A percentile compares a stretch with the other conserved stretches of the same genome.
Conservation (phyloP, 139 green algal species). For the Asterochloris sp. region DNA sequence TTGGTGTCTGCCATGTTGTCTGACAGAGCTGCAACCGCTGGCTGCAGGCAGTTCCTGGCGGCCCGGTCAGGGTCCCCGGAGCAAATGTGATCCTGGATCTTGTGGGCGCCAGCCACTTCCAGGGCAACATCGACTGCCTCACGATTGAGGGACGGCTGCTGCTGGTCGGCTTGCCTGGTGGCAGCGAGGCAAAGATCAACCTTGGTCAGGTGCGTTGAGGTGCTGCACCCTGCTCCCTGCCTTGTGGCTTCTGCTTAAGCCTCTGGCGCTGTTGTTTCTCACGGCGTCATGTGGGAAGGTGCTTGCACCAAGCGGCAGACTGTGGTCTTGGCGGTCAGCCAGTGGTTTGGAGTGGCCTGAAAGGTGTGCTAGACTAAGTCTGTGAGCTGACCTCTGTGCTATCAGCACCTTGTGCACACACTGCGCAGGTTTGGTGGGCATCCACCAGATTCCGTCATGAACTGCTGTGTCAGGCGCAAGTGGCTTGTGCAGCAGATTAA, state of each 20-base stretch:
- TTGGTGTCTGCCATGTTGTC: too few relatives aligned
- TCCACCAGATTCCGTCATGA: neutral
- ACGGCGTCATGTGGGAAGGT: neutral
- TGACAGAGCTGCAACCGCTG: too few relatives aligned
- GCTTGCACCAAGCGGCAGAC: neutral
- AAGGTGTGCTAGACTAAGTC: neutral
- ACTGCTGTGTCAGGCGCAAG: too few relatives aligned
- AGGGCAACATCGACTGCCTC: constrained; percentile 3
- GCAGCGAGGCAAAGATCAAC: constrained; percentile 4
- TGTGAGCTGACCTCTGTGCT: too few relatives aligned
- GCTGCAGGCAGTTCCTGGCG: constrained; percentile 10
- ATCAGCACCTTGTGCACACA: too few relatives aligned
- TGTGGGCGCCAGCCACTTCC: constrained; percentile 4
- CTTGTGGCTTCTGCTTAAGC: neutral
- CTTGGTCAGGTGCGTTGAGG: neutral
- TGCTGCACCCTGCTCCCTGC: neutral
- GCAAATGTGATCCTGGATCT: constrained; percentile 17
- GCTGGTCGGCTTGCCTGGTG: constrained; percentile 8
- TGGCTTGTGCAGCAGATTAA: neutral
- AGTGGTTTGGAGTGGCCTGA: neutral
- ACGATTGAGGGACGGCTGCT: constrained; percentile 9
- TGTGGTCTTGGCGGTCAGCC: neutral
- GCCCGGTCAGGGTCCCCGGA: neutral
- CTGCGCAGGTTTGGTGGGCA: neutral
- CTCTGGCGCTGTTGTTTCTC: too few relatives aligned